phyloP scores from a whole-genome alignment of 2,329 filamentous ascomycete species.

The Golovinomyces cichoracearum region DNA sequence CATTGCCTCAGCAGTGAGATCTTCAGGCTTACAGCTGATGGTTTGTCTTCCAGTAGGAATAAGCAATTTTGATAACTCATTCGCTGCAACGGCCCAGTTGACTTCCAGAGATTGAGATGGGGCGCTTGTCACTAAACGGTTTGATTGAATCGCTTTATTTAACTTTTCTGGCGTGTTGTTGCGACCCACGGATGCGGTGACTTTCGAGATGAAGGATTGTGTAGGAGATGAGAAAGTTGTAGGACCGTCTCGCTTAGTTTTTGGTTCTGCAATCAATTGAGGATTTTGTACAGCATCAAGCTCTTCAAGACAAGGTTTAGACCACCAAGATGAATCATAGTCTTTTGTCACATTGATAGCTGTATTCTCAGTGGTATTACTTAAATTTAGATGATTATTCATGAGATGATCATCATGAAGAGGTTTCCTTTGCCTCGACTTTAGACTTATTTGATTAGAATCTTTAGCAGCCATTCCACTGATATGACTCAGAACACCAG shows the following conservation, averaged over 20 bases:
- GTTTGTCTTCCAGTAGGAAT: slow-evolving; percentile 54
- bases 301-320: slow-evolving; percentile 34
- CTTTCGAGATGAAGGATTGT: slow-evolving; percentile 62
- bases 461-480: slow-evolving; percentile 47
- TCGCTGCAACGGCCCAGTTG: slow-evolving; percentile 59
- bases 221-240: slow-evolving; percentile 62
- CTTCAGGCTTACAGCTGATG: slow-evolving; percentile 49
- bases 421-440: not conserved
- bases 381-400: not conserved
- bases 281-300: slow-evolving; percentile 35
- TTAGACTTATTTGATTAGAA: slow-evolving; percentile 6
- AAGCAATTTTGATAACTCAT: slow-evolving; percentile 58
- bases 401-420: too few species aligned
- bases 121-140: slow-evolving; percentile 19
- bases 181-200: slow-evolving; percentile 34
- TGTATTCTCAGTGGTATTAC: not conserved
- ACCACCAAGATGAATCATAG: slow-evolving; percentile 52
- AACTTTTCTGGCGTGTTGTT: slow-evolving; percentile 33
- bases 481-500: slow-evolving; percentile 71
- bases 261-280: not conserved
- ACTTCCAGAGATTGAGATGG: slow-evolving; percentile 55
- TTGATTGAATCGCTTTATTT: slow-evolving; percentile 16
- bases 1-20: slow-evolving; percentile 44
- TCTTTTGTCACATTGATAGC: slow-evolving; percentile 13
- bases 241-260: not conserved